Conservation (phyloP, 1,139 yeast genomes). For the Wickerhamomyces sp. region DNA sequence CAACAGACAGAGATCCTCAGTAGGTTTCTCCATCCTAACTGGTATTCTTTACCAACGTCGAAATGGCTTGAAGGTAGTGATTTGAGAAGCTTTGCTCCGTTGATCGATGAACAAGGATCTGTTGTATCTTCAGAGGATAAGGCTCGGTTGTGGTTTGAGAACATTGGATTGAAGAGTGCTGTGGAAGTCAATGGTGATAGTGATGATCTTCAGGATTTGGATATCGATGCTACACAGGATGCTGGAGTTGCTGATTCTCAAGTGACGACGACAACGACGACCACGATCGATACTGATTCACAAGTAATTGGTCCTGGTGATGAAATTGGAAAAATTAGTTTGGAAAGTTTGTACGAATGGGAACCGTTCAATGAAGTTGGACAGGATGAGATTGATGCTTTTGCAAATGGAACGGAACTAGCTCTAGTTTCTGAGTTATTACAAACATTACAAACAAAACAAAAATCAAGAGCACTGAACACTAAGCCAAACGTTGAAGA, state of each 20-base stretch:
- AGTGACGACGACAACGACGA: conserved; percentile 3
- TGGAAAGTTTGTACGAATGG: conserved; percentile 50
- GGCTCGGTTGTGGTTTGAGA: conserved; percentile 74
- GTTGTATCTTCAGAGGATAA: conserved; percentile 61
- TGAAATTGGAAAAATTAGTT: conserved; percentile 32
- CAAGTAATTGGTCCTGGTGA: too few species aligned
- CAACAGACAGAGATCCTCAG: conserved; percentile 65
- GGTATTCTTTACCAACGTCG: conserved; percentile 78
- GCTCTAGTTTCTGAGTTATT: conserved; percentile 52
- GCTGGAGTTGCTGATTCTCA: conserved; percentile 2
- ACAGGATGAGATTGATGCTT: conserved; percentile 48
- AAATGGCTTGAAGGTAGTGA: conserved; percentile 73
- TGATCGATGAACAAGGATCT: conserved; percentile 62
- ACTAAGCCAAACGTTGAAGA: conserved; percentile 39
- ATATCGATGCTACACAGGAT: conserved; percentile 1
- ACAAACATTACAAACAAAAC: conserved; percentile 54
- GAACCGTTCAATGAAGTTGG: conserved; percentile 45
- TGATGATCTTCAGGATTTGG: not conserved
- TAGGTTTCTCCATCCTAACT: conserved; percentile 78
- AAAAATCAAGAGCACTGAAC: conserved; percentile 48
- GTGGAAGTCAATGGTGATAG: conserved; percentile 14
- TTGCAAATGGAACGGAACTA: conserved; percentile 41
- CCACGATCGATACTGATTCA: conserved; percentile 9
- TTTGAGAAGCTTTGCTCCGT: conserved; percentile 74
- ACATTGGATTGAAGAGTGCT: conserved; percentile 53